These are phyloP conservation scores for Trichophaea hybrida DNA, from an alignment of 2,329 filamentous ascomycete genomes.

Conservation along the genomic window DNA sequence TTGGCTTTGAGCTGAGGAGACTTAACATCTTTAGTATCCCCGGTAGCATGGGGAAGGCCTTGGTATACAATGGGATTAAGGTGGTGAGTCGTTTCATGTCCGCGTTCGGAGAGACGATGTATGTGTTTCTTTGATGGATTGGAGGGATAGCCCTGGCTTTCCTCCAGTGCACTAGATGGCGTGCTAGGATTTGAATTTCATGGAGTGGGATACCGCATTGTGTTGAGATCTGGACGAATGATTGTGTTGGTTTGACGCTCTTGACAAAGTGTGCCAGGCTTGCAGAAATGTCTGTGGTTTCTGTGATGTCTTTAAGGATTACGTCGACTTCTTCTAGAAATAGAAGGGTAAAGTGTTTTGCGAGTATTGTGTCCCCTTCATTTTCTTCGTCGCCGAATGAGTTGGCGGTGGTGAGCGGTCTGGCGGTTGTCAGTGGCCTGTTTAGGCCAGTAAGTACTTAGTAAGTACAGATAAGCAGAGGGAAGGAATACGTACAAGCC, in stretches of 20 bases:
- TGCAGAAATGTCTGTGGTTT: slow-evolving; percentile 59
- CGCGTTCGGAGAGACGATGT: slow-evolving; percentile 82
- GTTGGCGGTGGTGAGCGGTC: slow-evolving; percentile 60
- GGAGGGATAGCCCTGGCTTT: slow-evolving; percentile 83
- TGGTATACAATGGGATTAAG: slow-evolving; percentile 58
- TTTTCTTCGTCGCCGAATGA: slow-evolving; percentile 55
- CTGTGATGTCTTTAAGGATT: slow-evolving; percentile 49
- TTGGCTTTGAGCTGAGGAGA: slow-evolving; percentile 62
- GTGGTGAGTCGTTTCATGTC: slow-evolving; percentile 54
- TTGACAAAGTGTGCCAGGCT: slow-evolving; percentile 71
- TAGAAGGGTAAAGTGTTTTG: slow-evolving; percentile 75
- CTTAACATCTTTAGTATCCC: slow-evolving; percentile 77
- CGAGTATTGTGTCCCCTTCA: slow-evolving; percentile 53
- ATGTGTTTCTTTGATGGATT: slow-evolving; percentile 75
- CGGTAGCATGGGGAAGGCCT: slow-evolving; percentile 68
- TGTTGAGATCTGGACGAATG: slow-evolving; percentile 54
- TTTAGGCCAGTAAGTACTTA: not conserved
- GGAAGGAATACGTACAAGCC: slow-evolving; percentile 15
- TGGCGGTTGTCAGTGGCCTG: slow-evolving; percentile 47
- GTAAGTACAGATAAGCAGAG: not conserved
- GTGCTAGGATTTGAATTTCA: slow-evolving; percentile 74
- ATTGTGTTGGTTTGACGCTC: slow-evolving; percentile 49
- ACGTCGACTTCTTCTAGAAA: slow-evolving; percentile 70
- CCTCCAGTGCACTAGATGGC: slow-evolving; percentile 92
- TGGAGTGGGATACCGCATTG: slow-evolving; percentile 58